phyloP scores from a whole-genome alignment of 139 green algal genomes.

The Chlorella sp. region DNA sequence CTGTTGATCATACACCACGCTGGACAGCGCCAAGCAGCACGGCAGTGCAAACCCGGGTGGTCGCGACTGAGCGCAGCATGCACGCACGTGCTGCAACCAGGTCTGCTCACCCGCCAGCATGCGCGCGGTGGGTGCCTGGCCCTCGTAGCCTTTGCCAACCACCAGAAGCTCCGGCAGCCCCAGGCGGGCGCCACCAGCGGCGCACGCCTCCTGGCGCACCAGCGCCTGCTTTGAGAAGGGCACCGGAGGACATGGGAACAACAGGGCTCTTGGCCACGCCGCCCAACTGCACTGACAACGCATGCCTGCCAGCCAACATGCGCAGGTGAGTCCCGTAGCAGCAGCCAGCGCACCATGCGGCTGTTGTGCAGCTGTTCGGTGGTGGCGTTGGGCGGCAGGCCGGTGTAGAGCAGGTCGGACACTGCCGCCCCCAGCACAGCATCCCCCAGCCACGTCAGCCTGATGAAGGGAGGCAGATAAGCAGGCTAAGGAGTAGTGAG shows the following conservation, averaged over 20 bases:
- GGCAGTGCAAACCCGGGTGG: too few relatives aligned
- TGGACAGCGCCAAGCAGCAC: not conserved
- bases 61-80: too few relatives aligned
- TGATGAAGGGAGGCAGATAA: not conserved
- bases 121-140: not conserved
- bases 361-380: not conserved
- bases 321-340: too few relatives aligned
- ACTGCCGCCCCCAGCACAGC: not conserved
- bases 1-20: not conserved
- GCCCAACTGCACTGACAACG: too few relatives aligned
- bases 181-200: not conserved
- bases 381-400: not conserved
- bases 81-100: not conserved
- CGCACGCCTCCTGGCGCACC: not conserved
- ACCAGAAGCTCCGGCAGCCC: slow-evolving; percentile 1
- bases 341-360: not conserved
- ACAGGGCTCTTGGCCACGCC: too few relatives aligned
- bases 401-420: not conserved
- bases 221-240: too few relatives aligned
- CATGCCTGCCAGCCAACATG: too few relatives aligned
- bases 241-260: too few relatives aligned
- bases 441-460: slow-evolving; percentile 11
- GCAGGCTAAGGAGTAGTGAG: too few relatives aligned
- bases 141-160: slow-evolving; percentile 9
- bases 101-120: slow-evolving; percentile 4